Percentiles rank a stretch among this genome's conserved stretches.
Conservation (phyloP, 176 grass and related monocot species). For the sorghum (Sorghum bicolor) region DNA sequence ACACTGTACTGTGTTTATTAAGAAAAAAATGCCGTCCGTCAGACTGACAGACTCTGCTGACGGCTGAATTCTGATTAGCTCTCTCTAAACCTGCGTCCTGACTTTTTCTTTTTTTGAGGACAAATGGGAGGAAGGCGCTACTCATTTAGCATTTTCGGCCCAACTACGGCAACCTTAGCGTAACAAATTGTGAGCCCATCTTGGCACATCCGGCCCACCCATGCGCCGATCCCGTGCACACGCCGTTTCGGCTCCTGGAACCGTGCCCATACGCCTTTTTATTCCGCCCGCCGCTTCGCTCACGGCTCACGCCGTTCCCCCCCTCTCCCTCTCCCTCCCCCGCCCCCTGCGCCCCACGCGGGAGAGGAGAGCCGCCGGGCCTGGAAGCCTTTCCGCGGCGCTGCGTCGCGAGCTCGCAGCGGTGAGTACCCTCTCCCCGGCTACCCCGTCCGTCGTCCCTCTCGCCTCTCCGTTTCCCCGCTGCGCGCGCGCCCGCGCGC, state of each 20-base stretch:
- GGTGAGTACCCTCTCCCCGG: neutral
- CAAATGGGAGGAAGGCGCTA: neutral
- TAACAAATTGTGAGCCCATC: neutral
- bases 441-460: neutral
- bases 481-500: neutral
- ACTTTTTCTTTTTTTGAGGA: no score
- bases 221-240: neutral
- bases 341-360: neutral
- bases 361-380: conserved; percentile 1
- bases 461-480: neutral
- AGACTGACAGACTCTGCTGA: no score
- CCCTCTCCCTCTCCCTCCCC: neutral
- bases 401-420: neutral
- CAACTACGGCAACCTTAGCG: neutral
- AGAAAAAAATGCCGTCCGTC: no score
- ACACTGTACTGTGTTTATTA: no score
- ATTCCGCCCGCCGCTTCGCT: neutral
- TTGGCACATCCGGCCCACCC: neutral
- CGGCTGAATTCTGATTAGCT: no score
- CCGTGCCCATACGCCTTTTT: neutral
- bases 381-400: neutral
- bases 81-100: no score
- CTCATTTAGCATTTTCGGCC: neutral
- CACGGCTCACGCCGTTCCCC: conserved; percentile 10
- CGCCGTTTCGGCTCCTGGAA: neutral